Conservation (phyloP, 148 eudicot genomes). For the Chenopodium suecicum region DNA sequence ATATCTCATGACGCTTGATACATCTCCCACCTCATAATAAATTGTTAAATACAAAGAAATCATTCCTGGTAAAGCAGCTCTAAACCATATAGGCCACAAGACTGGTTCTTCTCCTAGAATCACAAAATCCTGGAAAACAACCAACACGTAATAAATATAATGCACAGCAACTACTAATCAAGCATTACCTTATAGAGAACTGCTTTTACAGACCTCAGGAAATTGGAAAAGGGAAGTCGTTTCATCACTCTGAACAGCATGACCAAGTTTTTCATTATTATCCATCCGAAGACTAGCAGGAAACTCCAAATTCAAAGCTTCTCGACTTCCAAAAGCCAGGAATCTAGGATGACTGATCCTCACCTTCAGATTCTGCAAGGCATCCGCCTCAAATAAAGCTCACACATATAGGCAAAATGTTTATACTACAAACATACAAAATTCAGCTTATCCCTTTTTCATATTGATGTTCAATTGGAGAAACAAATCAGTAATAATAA, state of each 20-base stretch:
- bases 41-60: constrained; percentile 55
- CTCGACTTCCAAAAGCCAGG: constrained; percentile 56
- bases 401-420: not conserved
- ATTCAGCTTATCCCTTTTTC: not conserved
- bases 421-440: constrained; percentile 7
- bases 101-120: constrained; percentile 58
- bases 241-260: constrained; percentile 11
- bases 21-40: constrained; percentile 82
- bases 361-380: constrained; percentile 80
- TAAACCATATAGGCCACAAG: constrained; percentile 85
- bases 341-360: constrained; percentile 82
- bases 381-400: constrained; percentile 22
- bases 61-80: constrained; percentile 84
- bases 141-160: constrained; percentile 10
- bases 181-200: constrained; percentile 4
- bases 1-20: constrained; percentile 58
- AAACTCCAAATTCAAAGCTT: constrained; percentile 57
- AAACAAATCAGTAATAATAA: constrained; percentile 2
- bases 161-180: constrained; percentile 2
- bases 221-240: constrained; percentile 46
- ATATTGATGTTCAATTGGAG: not conserved
- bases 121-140: constrained; percentile 43
- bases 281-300: constrained; percentile 58
- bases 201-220: constrained; percentile 63
- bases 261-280: constrained; percentile 28